Conservation (phyloP, 768 basidiomycete species). For the Auricularia heimuer region DNA sequence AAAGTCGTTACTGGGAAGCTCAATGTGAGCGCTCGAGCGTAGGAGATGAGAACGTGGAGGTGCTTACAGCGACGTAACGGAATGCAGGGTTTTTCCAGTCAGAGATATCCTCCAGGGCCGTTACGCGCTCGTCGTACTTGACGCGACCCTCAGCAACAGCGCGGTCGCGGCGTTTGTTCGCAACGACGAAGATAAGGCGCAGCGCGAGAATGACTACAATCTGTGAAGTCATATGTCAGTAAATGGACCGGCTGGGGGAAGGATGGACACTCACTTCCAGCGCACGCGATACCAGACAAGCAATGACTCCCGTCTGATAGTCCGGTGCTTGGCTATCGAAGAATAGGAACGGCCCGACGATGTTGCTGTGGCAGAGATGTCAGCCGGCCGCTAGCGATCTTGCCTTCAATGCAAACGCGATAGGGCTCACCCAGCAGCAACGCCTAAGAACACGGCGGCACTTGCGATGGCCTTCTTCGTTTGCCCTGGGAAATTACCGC, state of each 20-base stretch:
- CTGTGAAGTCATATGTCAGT: neutral
- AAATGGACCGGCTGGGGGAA: neutral
- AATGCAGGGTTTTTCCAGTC: slow-evolving; percentile 5
- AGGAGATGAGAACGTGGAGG: too few relatives aligned
- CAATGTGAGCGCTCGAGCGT: too few relatives aligned
- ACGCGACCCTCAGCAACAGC: neutral
- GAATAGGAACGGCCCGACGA: slow-evolving; percentile 18
- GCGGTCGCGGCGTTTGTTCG: slow-evolving; percentile 1
- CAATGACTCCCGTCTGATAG: slow-evolving; percentile 23
- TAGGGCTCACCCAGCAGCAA: slow-evolving; percentile 13
- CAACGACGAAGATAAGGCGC: neutral
- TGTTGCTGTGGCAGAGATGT: slow-evolving; percentile 9
- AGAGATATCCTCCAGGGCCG: slow-evolving; percentile 1
- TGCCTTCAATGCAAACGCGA: neutral
- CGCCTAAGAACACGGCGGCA: slow-evolving; percentile 25
- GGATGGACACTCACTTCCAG: neutral
- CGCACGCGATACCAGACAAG: neutral
- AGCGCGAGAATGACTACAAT: slow-evolving; percentile 2
- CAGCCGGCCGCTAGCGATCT: neutral
- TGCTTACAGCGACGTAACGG: slow-evolving; percentile 3
- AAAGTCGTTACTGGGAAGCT: too few relatives aligned
- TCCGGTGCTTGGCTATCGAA: slow-evolving; percentile 18
- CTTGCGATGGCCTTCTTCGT: slow-evolving; percentile 25
- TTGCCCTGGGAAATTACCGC: slow-evolving; percentile 7
- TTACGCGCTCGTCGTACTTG: neutral